Evolutionary conservation across 2,329 filamentous ascomycete genomes (phyloP).

Genomic region (Trichoderma harzianum): DNA sequence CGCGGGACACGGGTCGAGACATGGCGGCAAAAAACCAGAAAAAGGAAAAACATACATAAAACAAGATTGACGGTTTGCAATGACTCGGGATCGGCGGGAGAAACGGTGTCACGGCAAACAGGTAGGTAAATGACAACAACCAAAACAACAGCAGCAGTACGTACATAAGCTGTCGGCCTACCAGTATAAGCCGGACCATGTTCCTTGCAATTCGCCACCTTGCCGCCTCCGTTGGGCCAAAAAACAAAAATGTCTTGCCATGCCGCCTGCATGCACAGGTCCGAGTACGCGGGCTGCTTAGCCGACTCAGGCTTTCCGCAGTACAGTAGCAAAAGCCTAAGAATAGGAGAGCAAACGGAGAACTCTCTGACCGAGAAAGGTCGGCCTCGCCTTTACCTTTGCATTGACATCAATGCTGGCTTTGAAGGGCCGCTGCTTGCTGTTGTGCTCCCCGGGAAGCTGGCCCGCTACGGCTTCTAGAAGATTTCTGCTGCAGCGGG

Average conservation of each 20-base stretch:
- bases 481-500: not conserved
- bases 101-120: not conserved
- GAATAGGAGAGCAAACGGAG: not conserved
- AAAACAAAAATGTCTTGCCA: not conserved
- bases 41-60: not conserved
- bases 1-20: constrained; percentile 3
- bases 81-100: constrained; percentile 13
- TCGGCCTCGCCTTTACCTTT: constrained; percentile 7
- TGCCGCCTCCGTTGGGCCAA: not conserved
- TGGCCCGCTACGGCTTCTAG: not conserved
- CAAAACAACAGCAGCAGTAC: not conserved
- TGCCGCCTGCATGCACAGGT: not conserved
- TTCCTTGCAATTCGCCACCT: constrained; percentile 5
- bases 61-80: not conserved
- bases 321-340: not conserved
- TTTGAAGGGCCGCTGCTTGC: not conserved
- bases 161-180: not conserved
- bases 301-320: not conserved
- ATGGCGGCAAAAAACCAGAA: not conserved
- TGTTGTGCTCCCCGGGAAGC: not conserved
- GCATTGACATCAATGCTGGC: not conserved
- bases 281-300: not conserved
- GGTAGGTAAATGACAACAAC: not conserved
- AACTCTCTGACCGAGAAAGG: not conserved
- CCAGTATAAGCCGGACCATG: not conserved